Conservation (phyloP, 805 yeast species). For the Citeromyces nyonsensis region DNA sequence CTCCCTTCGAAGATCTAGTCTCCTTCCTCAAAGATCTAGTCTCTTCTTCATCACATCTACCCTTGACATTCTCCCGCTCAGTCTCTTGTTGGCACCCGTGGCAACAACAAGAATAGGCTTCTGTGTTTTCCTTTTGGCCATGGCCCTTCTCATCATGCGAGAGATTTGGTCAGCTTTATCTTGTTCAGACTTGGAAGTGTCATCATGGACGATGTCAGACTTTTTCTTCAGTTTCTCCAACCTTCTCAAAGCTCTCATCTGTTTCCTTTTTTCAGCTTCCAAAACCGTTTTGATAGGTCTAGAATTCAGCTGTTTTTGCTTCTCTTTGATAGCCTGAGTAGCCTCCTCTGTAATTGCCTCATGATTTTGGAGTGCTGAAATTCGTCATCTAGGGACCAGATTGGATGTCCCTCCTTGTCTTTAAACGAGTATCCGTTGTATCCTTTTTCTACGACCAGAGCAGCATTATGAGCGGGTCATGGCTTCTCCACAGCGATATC, state of each 20-base stretch:
- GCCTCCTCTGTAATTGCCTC: constrained; percentile 92
- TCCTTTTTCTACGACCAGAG: constrained; percentile 86
- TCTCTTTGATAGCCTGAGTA: constrained; percentile 60
- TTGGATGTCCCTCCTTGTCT: constrained; percentile 82
- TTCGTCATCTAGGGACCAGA: constrained; percentile 96
- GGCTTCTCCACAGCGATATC: constrained; percentile 86
- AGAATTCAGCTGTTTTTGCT: constrained; percentile 73
- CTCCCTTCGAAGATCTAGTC: constrained; percentile 81
- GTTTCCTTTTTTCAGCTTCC: constrained; percentile 94
- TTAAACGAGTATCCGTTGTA: constrained; percentile 86
- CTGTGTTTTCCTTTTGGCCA: constrained; percentile 62
- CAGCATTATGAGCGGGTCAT: constrained; percentile 97
- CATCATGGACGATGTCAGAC: constrained; percentile 83
- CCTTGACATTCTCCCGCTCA: constrained; percentile 89
- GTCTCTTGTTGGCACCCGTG: constrained; percentile 67
- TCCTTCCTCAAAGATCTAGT: constrained; percentile 96
- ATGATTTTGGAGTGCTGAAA: constrained; percentile 68
- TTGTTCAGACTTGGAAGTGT: constrained; percentile 70
- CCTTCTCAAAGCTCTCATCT: constrained; percentile 78
- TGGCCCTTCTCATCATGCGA: constrained; percentile 66
- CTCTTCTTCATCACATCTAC: constrained; percentile 94
- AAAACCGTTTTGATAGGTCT: constrained; percentile 98
- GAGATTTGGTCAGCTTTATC: constrained; percentile 92
- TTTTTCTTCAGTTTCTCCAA: constrained; percentile 84
- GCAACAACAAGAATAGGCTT: constrained; percentile 86